Conservation (phyloP, 345 rosid species). For the Eucalyptus dawsonii region DNA sequence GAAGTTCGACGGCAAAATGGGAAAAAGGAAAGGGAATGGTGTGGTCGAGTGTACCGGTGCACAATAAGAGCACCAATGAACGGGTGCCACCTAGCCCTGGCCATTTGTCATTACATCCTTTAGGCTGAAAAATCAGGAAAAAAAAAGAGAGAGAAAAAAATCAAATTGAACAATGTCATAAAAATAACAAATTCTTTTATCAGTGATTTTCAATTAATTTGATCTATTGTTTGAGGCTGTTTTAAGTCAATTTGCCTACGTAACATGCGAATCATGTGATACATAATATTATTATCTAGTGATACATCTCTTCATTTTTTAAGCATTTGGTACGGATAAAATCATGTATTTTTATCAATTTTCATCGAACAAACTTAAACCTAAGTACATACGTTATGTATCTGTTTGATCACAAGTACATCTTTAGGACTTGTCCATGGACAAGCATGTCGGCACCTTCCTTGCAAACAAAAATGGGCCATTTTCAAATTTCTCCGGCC, state of each 20-base stretch:
- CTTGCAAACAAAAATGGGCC: not conserved
- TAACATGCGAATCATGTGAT: not conserved
- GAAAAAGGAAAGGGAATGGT: not conserved
- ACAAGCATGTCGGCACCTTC: not conserved
- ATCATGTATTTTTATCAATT: not conserved
- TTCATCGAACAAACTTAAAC: not conserved
- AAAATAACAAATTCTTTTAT: not conserved
- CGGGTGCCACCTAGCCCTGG: not conserved
- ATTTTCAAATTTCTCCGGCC: not conserved
- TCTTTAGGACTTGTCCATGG: not conserved
- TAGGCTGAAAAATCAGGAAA: not conserved
- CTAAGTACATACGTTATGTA: not conserved
- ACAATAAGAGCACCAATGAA: not conserved
- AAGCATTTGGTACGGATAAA: rapidly evolving
- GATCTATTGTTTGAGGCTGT: not conserved
- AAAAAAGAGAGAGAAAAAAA: not conserved
- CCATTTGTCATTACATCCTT: not conserved
- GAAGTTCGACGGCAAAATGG: not conserved
- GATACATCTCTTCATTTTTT: not conserved
- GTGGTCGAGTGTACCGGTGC: not conserved
- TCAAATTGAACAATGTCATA: not conserved
- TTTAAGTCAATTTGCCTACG: not conserved
- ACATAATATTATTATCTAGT: not conserved
- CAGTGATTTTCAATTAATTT: not conserved
- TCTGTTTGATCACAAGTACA: not conserved